Evolutionary conservation across 1,139 yeast species (phyloP).

Genomic region (Suhomyces atakaporum): DNA sequence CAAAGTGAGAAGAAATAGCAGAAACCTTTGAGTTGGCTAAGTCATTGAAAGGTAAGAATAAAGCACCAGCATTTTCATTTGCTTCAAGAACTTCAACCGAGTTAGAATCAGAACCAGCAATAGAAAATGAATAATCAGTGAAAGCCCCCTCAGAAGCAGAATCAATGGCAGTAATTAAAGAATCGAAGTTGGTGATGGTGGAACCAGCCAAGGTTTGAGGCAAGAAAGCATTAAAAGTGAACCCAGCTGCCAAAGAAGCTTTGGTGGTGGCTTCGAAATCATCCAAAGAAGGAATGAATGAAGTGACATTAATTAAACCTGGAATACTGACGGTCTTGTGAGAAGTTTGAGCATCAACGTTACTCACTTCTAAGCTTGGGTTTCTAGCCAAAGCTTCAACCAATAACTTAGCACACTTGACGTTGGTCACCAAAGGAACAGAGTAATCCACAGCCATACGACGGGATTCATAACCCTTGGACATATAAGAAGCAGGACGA

Average conservation of each 20-base stretch:
- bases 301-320: slow-evolving; percentile 80
- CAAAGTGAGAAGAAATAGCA: slow-evolving; percentile 74
- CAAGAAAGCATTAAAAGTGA: slow-evolving; percentile 79
- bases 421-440: slow-evolving; percentile 96
- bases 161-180: slow-evolving; percentile 66
- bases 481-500: slow-evolving; percentile 97
- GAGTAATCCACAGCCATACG: slow-evolving; percentile 99
- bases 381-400: slow-evolving; percentile 88
- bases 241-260: slow-evolving; percentile 79
- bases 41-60: slow-evolving; percentile 80
- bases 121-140: slow-evolving; percentile 80
- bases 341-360: slow-evolving; percentile 88
- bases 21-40: slow-evolving; percentile 70
- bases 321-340: slow-evolving; percentile 82
- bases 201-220: slow-evolving; percentile 71
- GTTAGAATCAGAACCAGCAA: slow-evolving; percentile 80
- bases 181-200: slow-evolving; percentile 61
- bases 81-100: slow-evolving; percentile 63
- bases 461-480: slow-evolving; percentile 97
- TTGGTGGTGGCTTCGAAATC: slow-evolving; percentile 69
- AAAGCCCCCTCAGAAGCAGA: slow-evolving; percentile 60
- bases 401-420: slow-evolving; percentile 93
- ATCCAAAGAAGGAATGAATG: slow-evolving; percentile 73
- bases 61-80: slow-evolving; percentile 69
- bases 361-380: slow-evolving; percentile 65